Percentiles rank a stretch among this genome's conserved stretches.
Evolutionary conservation across 78 protist species (phyloP).

Genomic region (Protostelium mycophagum): DNA sequence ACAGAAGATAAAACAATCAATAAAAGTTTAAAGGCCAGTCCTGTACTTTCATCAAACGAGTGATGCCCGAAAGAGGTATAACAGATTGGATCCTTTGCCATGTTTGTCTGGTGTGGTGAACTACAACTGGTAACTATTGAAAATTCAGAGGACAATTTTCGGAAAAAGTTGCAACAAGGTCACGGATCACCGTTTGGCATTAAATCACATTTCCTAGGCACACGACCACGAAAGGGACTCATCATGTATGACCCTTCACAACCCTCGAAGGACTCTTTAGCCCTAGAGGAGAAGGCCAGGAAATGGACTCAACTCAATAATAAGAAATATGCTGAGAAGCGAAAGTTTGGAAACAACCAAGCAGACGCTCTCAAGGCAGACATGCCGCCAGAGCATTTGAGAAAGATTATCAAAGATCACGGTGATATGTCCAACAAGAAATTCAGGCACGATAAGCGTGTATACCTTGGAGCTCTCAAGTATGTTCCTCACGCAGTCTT

Average conservation of each 20-base stretch:
- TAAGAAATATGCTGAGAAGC: constrained; percentile 84
- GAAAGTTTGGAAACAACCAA: constrained; percentile 82
- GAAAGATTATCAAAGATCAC: constrained; percentile 97
- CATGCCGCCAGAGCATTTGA: constrained; percentile 97
- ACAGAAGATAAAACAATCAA: too few relatives aligned
- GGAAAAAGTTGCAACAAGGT: too few relatives aligned
- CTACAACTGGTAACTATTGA: too few relatives aligned
- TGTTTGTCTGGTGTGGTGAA: too few relatives aligned
- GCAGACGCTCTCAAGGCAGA: constrained; percentile 84
- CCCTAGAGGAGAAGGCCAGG: constrained; percentile 40
- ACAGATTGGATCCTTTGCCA: too few relatives aligned
- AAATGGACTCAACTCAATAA: constrained; percentile 89
- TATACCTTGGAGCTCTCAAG: constrained; percentile 98
- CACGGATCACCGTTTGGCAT: too few relatives aligned
- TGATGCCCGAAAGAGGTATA: too few relatives aligned
- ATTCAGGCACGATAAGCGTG: constrained; percentile 95
- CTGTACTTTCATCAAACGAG: too few relatives aligned
- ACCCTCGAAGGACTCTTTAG: neutral
- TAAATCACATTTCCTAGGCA: too few relatives aligned
- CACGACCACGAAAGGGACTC: too few relatives aligned
- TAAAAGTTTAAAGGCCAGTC: too few relatives aligned
- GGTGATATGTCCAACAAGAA: constrained; percentile 97
- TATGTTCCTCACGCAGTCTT: constrained; percentile 97
- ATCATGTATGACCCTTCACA: neutral
- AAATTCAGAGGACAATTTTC: too few relatives aligned